Evolutionary conservation across 2,329 filamentous ascomycete species (phyloP).

Genomic region (Cordyceps militaris): DNA sequence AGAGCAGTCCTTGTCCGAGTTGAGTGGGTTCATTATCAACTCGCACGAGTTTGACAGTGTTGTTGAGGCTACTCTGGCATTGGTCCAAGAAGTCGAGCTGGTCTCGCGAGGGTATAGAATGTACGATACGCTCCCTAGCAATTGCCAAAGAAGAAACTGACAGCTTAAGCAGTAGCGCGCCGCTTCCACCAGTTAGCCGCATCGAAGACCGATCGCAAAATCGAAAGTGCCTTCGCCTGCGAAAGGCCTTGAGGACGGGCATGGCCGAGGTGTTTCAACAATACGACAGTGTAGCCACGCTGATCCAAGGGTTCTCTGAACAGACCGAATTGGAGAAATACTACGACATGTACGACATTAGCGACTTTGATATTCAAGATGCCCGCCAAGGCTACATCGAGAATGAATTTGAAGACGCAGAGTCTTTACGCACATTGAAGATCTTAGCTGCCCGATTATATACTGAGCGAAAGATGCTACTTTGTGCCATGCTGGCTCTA

Average conservation of each 20-base stretch:
- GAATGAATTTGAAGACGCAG: slow-evolving; percentile 65
- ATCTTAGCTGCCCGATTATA: slow-evolving; percentile 74
- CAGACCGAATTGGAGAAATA: slow-evolving; percentile 83
- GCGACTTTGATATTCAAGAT: slow-evolving; percentile 63
- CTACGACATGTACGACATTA: slow-evolving; percentile 81
- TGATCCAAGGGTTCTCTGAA: slow-evolving; percentile 66
- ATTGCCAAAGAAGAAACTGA: slow-evolving; percentile 14
- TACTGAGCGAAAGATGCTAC: slow-evolving; percentile 72
- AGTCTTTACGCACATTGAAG: slow-evolving; percentile 74
- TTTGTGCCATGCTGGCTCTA: slow-evolving; percentile 84
- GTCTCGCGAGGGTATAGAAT: slow-evolving; percentile 86
- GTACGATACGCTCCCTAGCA: slow-evolving; percentile 32
- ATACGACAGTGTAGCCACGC: slow-evolving; percentile 62
- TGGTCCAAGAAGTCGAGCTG: slow-evolving; percentile 92
- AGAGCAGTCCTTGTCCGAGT: slow-evolving; percentile 64
- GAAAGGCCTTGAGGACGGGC: slow-evolving; percentile 64
- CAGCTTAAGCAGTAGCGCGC: slow-evolving; percentile 59
- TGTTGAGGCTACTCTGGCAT: slow-evolving; percentile 65
- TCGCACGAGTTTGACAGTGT: slow-evolving; percentile 77
- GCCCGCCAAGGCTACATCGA: slow-evolving; percentile 59
- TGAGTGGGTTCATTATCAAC: slow-evolving; percentile 61
- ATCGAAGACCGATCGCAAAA: slow-evolving; percentile 77
- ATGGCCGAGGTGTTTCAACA: slow-evolving; percentile 63
- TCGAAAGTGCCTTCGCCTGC: slow-evolving; percentile 72
- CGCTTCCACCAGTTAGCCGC: slow-evolving; percentile 84